These are phyloP conservation scores for Cladosporium sp. DNA, from an alignment of 2,329 filamentous ascomycete genomes.

Conservation along the genomic window DNA sequence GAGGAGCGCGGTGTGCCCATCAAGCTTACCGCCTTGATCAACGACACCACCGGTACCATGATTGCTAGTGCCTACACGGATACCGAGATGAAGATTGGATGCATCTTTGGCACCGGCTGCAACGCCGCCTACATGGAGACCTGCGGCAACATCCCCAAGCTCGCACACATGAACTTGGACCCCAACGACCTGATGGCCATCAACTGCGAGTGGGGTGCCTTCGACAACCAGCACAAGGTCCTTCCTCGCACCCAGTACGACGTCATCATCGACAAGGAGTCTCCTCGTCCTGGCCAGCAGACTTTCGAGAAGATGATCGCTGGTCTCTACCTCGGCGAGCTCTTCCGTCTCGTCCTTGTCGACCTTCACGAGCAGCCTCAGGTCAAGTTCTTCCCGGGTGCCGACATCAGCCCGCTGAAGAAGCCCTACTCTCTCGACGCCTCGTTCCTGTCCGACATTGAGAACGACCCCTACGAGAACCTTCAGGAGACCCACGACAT, in stretches of 20 bases:
- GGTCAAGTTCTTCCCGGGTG: slow-evolving; percentile 71
- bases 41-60: slow-evolving; percentile 94
- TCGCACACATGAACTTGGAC: slow-evolving; percentile 84
- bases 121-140: slow-evolving; percentile 98
- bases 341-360: slow-evolving; percentile 41
- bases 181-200: slow-evolving; percentile 71
- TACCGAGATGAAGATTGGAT: slow-evolving; percentile 84
- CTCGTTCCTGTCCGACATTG: slow-evolving; percentile 87
- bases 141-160: slow-evolving; percentile 84
- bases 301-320: slow-evolving; percentile 44
- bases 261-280: slow-evolving; percentile 39
- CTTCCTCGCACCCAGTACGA: slow-evolving; percentile 72
- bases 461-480: slow-evolving; percentile 94
- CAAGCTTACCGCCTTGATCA: slow-evolving; percentile 88
- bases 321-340: slow-evolving; percentile 43
- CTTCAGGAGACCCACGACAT: slow-evolving; percentile 81
- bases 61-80: slow-evolving; percentile 98
- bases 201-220: slow-evolving; percentile 96
- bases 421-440: slow-evolving; percentile 88
- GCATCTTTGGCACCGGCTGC: slow-evolving; percentile 97
- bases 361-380: slow-evolving; percentile 56
- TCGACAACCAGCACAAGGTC: slow-evolving; percentile 88
- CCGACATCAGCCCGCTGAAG: slow-evolving; percentile 74
- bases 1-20: slow-evolving; percentile 77
- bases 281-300: slow-evolving; percentile 42